Percentiles rank a stretch among this genome's conserved stretches.
Conservation (phyloP, 352 stramenopile genomes). For the Phytophthora pisi region DNA sequence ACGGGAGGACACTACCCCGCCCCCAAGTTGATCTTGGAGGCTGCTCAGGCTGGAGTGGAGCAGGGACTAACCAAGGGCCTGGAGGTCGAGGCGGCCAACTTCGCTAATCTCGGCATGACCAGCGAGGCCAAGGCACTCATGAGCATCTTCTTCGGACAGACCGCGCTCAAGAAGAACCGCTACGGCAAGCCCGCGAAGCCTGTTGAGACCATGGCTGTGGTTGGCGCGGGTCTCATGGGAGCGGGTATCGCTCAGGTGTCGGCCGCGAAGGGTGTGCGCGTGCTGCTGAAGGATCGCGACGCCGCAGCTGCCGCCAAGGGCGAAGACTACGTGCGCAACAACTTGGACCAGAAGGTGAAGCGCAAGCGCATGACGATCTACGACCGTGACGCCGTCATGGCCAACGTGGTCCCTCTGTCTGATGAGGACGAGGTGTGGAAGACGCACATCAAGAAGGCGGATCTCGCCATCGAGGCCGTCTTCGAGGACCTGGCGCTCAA, state of each 20-base stretch:
- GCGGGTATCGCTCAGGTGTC: conserved; percentile 97
- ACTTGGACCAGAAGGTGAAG: conserved; percentile 96
- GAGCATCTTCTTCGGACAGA: conserved; percentile 98
- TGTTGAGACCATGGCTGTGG: conserved; percentile 94
- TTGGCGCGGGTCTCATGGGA: conserved; percentile 99
- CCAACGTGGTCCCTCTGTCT: conserved; percentile 92
- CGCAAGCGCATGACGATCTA: conserved; percentile 92
- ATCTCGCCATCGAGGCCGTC: conserved; percentile 98
- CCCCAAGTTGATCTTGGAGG: conserved; percentile 94
- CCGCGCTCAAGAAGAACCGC: conserved; percentile 97
- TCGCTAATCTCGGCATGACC: conserved; percentile 96
- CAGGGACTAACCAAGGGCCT: conserved; percentile 80
- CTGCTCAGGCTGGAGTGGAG: conserved; percentile 87
- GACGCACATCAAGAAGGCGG: conserved; percentile 92
- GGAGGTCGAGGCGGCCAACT: conserved; percentile 95
- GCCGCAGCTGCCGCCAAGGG: conserved; percentile 79
- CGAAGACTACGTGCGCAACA: conserved; percentile 94
- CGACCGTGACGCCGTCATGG: conserved; percentile 91
- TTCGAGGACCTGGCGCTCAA: conserved; percentile 98
- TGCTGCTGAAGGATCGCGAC: conserved; percentile 97
- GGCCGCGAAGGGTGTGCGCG: conserved; percentile 93
- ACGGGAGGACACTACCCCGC: conserved; percentile 97
- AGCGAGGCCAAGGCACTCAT: conserved; percentile 95
- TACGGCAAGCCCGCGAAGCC: conserved; percentile 89
- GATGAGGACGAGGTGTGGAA: conserved; percentile 93